Evolutionary conservation across 306 rosid genomes (phyloP).

Genomic region (Quercus engelmannii): DNA sequence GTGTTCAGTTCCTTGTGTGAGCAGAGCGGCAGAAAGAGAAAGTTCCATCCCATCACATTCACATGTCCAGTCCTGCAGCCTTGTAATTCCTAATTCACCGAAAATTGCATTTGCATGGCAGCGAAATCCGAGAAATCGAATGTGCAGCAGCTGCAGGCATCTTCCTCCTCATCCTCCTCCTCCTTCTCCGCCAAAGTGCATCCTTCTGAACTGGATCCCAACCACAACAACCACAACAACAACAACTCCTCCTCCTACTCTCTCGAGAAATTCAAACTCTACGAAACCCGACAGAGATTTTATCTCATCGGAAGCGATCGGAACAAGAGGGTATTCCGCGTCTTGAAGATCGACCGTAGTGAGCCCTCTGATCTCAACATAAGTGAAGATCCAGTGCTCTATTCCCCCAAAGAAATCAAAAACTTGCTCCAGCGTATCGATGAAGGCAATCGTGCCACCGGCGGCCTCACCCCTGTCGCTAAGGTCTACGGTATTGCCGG

Average conservation of each 20-base stretch:
- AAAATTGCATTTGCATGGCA: slow-evolving; percentile 27
- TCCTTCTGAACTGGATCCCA: slow-evolving; percentile 68
- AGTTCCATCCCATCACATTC: too few species aligned
- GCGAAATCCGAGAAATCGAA: slow-evolving; percentile 43
- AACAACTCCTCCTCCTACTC: slow-evolving; percentile 36
- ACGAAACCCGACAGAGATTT: slow-evolving; percentile 88
- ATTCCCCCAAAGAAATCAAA: slow-evolving; percentile 79
- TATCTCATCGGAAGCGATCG: slow-evolving; percentile 88
- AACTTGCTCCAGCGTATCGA: slow-evolving; percentile 76
- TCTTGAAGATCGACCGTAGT: slow-evolving; percentile 90
- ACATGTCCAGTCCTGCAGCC: too few species aligned
- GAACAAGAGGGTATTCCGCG: slow-evolving; percentile 66
- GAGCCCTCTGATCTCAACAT: slow-evolving; percentile 79
- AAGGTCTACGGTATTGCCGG: slow-evolving; percentile 89
- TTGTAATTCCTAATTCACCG: too few species aligned
- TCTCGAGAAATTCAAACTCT: slow-evolving; percentile 81
- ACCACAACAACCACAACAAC: neutral
- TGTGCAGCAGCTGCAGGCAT: slow-evolving; percentile 3
- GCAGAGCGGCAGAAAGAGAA: too few species aligned
- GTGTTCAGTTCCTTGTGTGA: too few species aligned
- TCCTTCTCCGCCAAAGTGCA: slow-evolving; percentile 48
- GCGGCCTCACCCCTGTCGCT: slow-evolving; percentile 66
- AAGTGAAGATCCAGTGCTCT: slow-evolving; percentile 82
- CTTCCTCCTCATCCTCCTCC: too few species aligned
- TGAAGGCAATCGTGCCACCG: slow-evolving; percentile 86